Conservation (phyloP, 2,329 filamentous ascomycete genomes). For the Verticillium nonalfalfae region DNA sequence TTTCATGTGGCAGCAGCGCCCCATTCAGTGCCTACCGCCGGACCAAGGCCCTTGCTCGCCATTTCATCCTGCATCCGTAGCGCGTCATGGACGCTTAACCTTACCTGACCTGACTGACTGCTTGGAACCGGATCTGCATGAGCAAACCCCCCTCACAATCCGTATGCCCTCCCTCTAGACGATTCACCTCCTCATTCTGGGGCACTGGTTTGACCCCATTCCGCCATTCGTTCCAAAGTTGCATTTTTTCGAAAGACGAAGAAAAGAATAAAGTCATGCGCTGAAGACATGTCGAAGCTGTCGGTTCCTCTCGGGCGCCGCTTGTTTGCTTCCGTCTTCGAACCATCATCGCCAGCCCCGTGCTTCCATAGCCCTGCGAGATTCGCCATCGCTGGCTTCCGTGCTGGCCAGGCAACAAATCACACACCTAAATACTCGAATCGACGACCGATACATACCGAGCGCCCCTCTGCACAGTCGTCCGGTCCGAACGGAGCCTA, state of each 20-base stretch:
- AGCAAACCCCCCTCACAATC: neutral
- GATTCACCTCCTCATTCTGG: neutral
- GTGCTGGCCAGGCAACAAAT: conserved; percentile 1
- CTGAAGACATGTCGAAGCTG: conserved; percentile 32
- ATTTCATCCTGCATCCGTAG: neutral
- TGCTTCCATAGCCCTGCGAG: conserved; percentile 1
- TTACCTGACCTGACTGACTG: neutral
- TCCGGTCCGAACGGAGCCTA: conserved; percentile 19
- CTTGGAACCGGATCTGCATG: neutral
- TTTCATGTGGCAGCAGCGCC: neutral
- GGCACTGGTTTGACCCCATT: neutral
- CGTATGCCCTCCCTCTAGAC: neutral
- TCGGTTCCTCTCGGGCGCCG: conserved; percentile 24
- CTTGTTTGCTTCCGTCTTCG: conserved; percentile 18
- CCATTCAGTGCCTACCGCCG: too few species aligned
- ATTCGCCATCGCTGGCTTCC: neutral
- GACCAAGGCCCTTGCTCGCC: neutral
- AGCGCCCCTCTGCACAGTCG: conserved; percentile 3
- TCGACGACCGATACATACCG: conserved; percentile 7
- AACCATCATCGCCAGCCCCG: conserved; percentile 12
- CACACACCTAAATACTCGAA: neutral
- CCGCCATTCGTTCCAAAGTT: neutral
- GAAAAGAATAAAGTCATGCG: conserved; percentile 20
- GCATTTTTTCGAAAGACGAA: neutral
- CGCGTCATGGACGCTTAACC: conserved; percentile 1